A percentile compares a stretch with the other conserved stretches of the same genome.
Evolutionary conservation across 257 asterid species (phyloP).

Genomic region (Nicotiana otophora): DNA sequence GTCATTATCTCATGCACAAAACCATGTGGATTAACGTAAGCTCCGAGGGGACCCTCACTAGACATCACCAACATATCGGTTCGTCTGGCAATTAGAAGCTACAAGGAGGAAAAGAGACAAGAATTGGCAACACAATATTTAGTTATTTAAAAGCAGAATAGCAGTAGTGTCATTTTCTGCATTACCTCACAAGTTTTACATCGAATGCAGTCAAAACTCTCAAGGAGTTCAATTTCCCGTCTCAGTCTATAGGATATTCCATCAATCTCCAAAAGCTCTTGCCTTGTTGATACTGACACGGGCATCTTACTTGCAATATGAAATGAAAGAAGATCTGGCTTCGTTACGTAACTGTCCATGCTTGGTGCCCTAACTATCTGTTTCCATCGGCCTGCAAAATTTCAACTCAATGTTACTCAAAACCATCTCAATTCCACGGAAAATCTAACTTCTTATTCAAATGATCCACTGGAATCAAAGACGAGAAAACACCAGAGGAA

Average conservation of each 20-base stretch:
- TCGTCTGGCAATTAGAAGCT: constrained; percentile 76
- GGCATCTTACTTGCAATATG: constrained; percentile 95
- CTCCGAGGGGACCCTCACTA: constrained; percentile 93
- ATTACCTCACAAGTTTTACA: constrained; percentile 88
- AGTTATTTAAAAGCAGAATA: neutral
- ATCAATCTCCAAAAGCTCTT: constrained; percentile 96
- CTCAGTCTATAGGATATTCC: constrained; percentile 89
- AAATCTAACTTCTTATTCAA: neutral
- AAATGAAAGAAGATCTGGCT: constrained; percentile 92
- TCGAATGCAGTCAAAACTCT: constrained; percentile 68
- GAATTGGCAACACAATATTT: neutral
- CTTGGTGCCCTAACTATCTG: constrained; percentile 72
- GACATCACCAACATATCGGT: constrained; percentile 96
- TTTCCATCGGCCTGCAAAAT: constrained; percentile 85
- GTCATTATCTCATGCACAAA: constrained; percentile 94
- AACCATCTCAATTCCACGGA: neutral
- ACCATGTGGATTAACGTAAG: constrained; percentile 83
- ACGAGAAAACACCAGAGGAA: neutral
- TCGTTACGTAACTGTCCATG: constrained; percentile 66
- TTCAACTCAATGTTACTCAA: neutral
- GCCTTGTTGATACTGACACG: constrained; percentile 76
- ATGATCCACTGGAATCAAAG: neutral
- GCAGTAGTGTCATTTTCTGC: neutral
- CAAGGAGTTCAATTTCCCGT: constrained; percentile 84
- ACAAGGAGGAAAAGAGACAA: constrained; percentile 13